These are phyloP conservation scores for Gryganskiella cystojenkinii DNA, from an alignment of 192 early-diverging fungal genomes.

Conservation along the genomic window DNA sequence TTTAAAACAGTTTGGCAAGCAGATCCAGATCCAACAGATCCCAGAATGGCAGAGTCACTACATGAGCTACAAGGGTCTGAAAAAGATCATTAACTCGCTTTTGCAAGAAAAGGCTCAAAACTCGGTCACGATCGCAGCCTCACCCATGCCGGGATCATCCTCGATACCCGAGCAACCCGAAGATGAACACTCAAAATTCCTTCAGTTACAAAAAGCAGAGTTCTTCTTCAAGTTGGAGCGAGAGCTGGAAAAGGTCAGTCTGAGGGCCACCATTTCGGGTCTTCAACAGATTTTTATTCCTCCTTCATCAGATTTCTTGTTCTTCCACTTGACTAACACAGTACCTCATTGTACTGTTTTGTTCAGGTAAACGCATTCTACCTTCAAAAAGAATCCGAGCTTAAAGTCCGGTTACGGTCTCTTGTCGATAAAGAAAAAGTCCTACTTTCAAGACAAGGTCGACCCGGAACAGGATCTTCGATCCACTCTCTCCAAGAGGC, in stretches of 20 bases:
- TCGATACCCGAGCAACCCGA: constrained; percentile 21
- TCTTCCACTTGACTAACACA: neutral
- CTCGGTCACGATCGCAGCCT: constrained; percentile 49
- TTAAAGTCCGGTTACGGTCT: constrained; percentile 88
- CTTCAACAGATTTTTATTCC: too few relatives aligned
- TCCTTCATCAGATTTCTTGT: too few relatives aligned
- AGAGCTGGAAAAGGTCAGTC: constrained; percentile 95
- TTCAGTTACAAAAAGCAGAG: constrained; percentile 90
- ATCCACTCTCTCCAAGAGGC: constrained; percentile 87
- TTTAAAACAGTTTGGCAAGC: constrained; percentile 91
- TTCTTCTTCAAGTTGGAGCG: constrained; percentile 99
- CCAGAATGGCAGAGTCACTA: constrained; percentile 95
- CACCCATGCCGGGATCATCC: constrained; percentile 46
- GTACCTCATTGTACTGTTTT: neutral
- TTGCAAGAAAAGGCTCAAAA: constrained; percentile 58
- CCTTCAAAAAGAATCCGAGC: constrained; percentile 93
- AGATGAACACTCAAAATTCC: constrained; percentile 57
- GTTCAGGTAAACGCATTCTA: constrained; percentile 93
- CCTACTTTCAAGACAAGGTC: constrained; percentile 61
- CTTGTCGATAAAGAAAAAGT: constrained; percentile 83
- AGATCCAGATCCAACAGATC: constrained; percentile 91
- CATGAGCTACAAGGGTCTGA: constrained; percentile 97
- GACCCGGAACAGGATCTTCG: constrained; percentile 64
- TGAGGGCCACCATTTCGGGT: too few relatives aligned
- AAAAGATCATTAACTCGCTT: constrained; percentile 93